phyloP scores from a whole-genome alignment of 78 protist genomes.

The Dictyostelium intermedium region DNA sequence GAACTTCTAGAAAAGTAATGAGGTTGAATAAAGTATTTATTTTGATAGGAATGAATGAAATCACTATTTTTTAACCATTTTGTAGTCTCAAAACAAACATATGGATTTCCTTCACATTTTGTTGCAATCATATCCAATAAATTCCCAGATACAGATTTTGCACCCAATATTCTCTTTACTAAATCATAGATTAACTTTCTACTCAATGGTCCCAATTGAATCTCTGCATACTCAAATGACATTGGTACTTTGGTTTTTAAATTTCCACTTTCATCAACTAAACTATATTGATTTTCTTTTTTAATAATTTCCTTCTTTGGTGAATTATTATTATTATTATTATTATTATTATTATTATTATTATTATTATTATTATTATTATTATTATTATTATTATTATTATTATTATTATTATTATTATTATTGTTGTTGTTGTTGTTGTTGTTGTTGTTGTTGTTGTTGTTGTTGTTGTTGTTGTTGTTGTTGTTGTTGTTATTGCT shows the following conservation, averaged over 20 bases:
- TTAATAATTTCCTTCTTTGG: not conserved
- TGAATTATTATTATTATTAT: not conserved
- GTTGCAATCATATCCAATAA: not conserved
- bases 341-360: not conserved
- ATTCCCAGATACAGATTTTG: not conserved
- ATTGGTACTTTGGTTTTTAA: not conserved
- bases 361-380: not conserved
- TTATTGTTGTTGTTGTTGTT: conserved; percentile 1
- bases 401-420: not conserved
- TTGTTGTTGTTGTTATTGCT: not conserved
- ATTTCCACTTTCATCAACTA: not conserved
- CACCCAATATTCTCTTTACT: conserved; percentile 13
- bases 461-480: not conserved
- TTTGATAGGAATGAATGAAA: not conserved
- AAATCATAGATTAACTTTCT: not conserved
- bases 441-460: not conserved
- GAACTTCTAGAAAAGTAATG: not conserved
- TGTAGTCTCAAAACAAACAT: conserved; percentile 22
- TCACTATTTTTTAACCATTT: not conserved
- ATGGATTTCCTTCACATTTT: conserved; percentile 59
- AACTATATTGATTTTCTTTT: not conserved
- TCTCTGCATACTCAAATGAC: conserved; percentile 42
- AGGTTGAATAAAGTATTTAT: conserved; percentile 17
- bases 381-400: not conserved
- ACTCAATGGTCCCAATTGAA: conserved; percentile 5